These are phyloP conservation scores for Diversispora eburnea DNA, from an alignment of 192 early-diverging fungal species.

Conservation along the genomic window DNA sequence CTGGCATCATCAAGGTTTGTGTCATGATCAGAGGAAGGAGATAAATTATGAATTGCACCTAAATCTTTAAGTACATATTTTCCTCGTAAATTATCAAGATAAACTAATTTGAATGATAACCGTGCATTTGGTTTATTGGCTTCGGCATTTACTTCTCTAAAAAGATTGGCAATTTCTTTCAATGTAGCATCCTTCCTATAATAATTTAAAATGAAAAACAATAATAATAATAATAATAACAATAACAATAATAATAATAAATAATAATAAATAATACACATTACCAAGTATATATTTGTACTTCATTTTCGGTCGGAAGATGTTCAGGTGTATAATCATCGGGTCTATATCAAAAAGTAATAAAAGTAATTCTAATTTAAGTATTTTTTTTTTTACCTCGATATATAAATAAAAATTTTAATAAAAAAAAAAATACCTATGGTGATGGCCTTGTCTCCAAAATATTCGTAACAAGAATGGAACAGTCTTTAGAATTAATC, in stretches of 20 bases:
- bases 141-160: constrained; percentile 43
- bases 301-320: constrained; percentile 45
- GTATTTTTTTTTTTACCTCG: not conserved
- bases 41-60: constrained; percentile 39
- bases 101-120: constrained; percentile 49
- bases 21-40: constrained; percentile 36
- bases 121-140: constrained; percentile 39
- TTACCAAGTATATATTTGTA: constrained; percentile 58
- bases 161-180: constrained; percentile 53
- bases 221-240: not conserved
- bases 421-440: constrained; percentile 35
- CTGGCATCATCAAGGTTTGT: constrained; percentile 49
- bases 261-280: not conserved
- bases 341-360: constrained; percentile 20
- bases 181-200: constrained; percentile 61
- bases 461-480: constrained; percentile 59
- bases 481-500: constrained; percentile 36
- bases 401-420: not conserved
- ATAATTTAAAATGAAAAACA: not conserved
- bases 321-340: constrained; percentile 37
- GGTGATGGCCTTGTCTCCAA: constrained; percentile 39
- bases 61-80: constrained; percentile 41
- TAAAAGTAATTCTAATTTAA: not conserved
- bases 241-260: not conserved
- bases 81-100: constrained; percentile 40